These are phyloP conservation scores for Lepidopterella palustris DNA, from an alignment of 495 filamentous ascomycete species.

Conservation along the genomic window DNA sequence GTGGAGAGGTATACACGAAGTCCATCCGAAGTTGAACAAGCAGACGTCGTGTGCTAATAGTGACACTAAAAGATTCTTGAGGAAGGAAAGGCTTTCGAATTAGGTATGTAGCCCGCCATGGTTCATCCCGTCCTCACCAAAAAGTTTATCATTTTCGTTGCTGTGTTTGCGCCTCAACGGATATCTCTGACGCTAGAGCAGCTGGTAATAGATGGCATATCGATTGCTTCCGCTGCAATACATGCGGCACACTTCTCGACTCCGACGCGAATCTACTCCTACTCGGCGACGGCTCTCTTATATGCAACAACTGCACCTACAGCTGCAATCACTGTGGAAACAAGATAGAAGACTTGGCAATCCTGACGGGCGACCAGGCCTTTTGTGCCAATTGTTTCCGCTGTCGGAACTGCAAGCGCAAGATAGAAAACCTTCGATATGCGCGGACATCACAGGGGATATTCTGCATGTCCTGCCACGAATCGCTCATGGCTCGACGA, in stretches of 20 bases:
- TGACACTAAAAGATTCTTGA: slow-evolving; percentile 68
- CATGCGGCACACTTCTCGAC: slow-evolving; percentile 89
- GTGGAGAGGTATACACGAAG: slow-evolving; percentile 68
- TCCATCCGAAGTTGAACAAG: slow-evolving; percentile 10
- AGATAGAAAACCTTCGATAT: slow-evolving; percentile 98
- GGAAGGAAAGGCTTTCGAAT: slow-evolving; percentile 96
- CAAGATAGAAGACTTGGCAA: slow-evolving; percentile 98
- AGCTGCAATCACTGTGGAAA: slow-evolving; percentile 95
- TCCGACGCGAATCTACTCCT: slow-evolving; percentile 97
- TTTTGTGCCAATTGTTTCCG: slow-evolving; percentile 97
- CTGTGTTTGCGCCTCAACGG: not conserved
- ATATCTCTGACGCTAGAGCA: slow-evolving; percentile 37
- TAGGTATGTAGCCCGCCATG: slow-evolving; percentile 56
- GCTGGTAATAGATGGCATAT: slow-evolving; percentile 99
- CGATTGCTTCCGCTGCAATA: slow-evolving; percentile 98
- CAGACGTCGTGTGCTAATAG: slow-evolving; percentile 20
- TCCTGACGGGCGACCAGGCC: slow-evolving; percentile 97
- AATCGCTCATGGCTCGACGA: slow-evolving; percentile 93
- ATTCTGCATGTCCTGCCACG: slow-evolving; percentile 99
- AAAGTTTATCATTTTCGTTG: slow-evolving; percentile 2
- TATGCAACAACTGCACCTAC: slow-evolving; percentile 99
- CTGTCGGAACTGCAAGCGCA: slow-evolving; percentile 95
- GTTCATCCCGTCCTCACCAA: slow-evolving; percentile 12
- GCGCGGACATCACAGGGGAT: slow-evolving; percentile 96
- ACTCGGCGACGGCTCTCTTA: slow-evolving; percentile 93